Evolutionary conservation across 148 eudicot species (phyloP).

Genomic region (Bassia scoparia): DNA sequence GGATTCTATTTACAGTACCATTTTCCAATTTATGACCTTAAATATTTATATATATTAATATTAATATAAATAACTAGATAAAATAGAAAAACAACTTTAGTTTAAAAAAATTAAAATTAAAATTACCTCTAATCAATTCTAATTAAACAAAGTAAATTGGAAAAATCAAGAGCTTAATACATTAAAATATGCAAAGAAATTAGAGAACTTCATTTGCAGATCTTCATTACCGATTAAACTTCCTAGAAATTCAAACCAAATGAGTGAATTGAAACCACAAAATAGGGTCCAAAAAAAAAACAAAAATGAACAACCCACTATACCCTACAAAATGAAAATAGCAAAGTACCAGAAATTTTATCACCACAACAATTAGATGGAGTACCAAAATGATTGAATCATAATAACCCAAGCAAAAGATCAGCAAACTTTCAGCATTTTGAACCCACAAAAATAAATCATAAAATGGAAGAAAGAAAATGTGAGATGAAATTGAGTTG

Average conservation of each 20-base stretch:
- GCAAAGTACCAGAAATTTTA: constrained; percentile 1
- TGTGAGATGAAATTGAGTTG: not conserved
- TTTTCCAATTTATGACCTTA: too few species aligned
- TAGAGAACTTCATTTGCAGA: constrained; percentile 18
- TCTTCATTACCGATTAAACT: constrained; percentile 13
- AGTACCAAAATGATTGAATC: constrained; percentile 9
- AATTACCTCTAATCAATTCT: not conserved
- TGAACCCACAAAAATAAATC: not conserved
- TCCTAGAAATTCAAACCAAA: not conserved
- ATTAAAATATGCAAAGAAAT: not conserved
- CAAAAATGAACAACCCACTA: not conserved
- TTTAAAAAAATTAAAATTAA: too few species aligned
- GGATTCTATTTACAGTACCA: not conserved
- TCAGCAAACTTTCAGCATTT: not conserved
- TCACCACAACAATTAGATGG: constrained; percentile 3
- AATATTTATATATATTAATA: too few species aligned
- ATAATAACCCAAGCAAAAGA: not conserved
- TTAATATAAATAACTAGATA: too few species aligned
- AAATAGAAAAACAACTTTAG: too few species aligned
- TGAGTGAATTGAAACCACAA: not conserved
- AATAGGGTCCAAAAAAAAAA: not conserved
- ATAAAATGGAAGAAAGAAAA: not conserved
- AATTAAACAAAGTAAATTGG: not conserved
- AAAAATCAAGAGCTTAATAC: not conserved
- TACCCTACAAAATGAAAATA: not conserved